phyloP scores from a whole-genome alignment of 2,329 filamentous ascomycete species.

The Aspergillus japonicus region DNA sequence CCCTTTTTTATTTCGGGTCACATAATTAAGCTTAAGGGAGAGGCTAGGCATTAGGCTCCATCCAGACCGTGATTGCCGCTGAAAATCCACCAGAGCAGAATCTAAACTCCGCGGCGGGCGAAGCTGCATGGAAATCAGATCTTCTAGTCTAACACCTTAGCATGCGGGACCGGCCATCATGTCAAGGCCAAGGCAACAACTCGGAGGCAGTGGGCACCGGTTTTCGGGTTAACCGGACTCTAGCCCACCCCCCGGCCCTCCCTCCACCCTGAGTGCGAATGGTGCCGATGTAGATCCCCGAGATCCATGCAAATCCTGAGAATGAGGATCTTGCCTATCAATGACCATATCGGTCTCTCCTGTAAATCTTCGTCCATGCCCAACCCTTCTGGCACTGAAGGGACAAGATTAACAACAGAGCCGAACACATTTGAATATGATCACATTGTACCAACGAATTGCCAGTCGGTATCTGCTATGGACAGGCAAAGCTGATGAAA shows the following conservation, averaged over 20 bases:
- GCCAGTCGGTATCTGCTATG: background rate
- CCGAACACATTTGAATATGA: background rate
- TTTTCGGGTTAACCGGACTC: background rate
- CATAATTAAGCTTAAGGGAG: background rate
- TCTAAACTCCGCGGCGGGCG: background rate
- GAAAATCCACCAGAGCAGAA: background rate
- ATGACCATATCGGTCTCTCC: background rate
- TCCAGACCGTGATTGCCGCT: background rate
- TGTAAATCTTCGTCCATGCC: background rate
- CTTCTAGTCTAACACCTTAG: background rate
- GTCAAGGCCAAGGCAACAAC: background rate
- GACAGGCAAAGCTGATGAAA: background rate
- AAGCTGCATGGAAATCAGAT: background rate
- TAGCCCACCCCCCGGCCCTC: background rate
- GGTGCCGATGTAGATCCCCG: conserved; percentile 7
- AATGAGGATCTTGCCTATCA: background rate
- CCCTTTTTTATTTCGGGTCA: background rate
- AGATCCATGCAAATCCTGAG: conserved; percentile 2
- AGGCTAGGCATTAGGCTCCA: background rate
- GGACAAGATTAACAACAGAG: background rate
- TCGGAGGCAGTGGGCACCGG: background rate
- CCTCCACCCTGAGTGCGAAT: background rate
- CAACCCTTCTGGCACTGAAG: background rate
- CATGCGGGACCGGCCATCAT: conserved; percentile 2
- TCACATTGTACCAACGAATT: background rate